phyloP scores from a whole-genome alignment of 2,329 filamentous ascomycete genomes.

The Trichothecium sympodiale region DNA sequence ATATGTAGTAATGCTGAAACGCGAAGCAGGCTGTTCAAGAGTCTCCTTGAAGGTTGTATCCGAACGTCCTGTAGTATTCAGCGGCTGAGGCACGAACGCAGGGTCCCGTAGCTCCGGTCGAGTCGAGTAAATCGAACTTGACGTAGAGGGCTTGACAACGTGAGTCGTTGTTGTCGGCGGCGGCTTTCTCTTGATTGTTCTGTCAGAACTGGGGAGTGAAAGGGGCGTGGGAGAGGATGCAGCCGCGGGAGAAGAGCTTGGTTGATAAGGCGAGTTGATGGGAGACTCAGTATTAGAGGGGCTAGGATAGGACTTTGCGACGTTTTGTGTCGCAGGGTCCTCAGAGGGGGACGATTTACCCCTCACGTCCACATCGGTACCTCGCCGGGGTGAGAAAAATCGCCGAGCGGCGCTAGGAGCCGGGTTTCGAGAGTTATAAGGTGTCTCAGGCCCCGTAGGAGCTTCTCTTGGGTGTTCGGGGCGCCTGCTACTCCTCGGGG shows the following conservation, averaged over 20 bases:
- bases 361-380: slow-evolving; percentile 3
- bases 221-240: slow-evolving; percentile 6
- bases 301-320: slow-evolving; percentile 19
- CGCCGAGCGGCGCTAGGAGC: too few relatives aligned
- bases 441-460: slow-evolving; percentile 21
- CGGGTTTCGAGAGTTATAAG: slow-evolving; percentile 6
- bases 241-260: slow-evolving; percentile 8
- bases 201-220: slow-evolving; percentile 17
- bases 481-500: slow-evolving; percentile 37
- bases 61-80: slow-evolving; percentile 6
- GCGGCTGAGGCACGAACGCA: slow-evolving; percentile 11
- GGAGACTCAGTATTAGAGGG: slow-evolving; percentile 18
- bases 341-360: slow-evolving; percentile 6
- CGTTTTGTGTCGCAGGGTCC: slow-evolving; percentile 6
- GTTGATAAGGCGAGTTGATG: slow-evolving; percentile 10
- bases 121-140: slow-evolving; percentile 24
- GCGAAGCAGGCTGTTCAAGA: slow-evolving; percentile 43
- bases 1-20: slow-evolving; percentile 55
- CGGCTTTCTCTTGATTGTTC: slow-evolving; percentile 35
- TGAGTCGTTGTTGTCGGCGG: slow-evolving; percentile 20
- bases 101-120: slow-evolving; percentile 13
- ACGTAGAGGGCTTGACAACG: slow-evolving; percentile 17
- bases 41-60: slow-evolving; percentile 18
- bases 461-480: slow-evolving; percentile 10
- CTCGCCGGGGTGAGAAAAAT: too few relatives aligned